Percentiles rank a stretch among this genome's conserved stretches.
Evolutionary conservation across 345 rosid species (phyloP).

Genomic region (Citrus inodora): DNA sequence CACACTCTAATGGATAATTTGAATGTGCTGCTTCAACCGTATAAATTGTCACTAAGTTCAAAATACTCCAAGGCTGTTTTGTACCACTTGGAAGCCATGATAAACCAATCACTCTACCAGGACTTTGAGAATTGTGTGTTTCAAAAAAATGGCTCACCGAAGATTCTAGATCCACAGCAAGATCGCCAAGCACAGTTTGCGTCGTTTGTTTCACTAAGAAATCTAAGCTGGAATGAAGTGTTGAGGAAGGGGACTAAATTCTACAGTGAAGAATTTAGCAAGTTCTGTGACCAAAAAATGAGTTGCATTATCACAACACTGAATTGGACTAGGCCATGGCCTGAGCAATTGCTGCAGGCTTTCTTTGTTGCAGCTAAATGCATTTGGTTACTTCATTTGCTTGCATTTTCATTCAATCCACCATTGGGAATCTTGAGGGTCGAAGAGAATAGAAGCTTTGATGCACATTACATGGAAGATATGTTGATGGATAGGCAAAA

Average conservation of each 20-base stretch:
- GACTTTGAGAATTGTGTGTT: conserved; percentile 86
- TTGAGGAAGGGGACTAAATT: conserved; percentile 83
- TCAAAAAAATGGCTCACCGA: conserved; percentile 74
- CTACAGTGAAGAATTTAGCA: conserved; percentile 92
- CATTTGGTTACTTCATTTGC: conserved; percentile 92
- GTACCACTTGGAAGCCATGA: conserved; percentile 75
- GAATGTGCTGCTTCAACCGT: conserved; percentile 62
- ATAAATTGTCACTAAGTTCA: conserved; percentile 57
- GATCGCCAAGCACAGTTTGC: conserved; percentile 75
- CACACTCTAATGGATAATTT: conserved; percentile 44
- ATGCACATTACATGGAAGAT: conserved; percentile 85
- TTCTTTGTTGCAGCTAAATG: conserved; percentile 93
- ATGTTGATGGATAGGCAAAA: conserved; percentile 62
- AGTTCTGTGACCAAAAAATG: conserved; percentile 97
- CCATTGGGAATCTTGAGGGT: conserved; percentile 73
- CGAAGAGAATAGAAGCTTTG: conserved; percentile 68
- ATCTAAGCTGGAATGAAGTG: conserved; percentile 95
- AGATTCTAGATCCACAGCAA: conserved; percentile 67
- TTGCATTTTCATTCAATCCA: conserved; percentile 87
- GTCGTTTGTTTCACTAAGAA: conserved; percentile 71
- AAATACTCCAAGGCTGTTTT: conserved; percentile 65
- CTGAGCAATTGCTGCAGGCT: conserved; percentile 77
- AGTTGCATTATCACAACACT: conserved; percentile 69
- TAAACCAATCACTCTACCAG: conserved; percentile 80
- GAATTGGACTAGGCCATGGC: conserved; percentile 91